Base-by-base conservation (phyloP, 1,284 basidiomycete species). In the Anthracocystis panici-leucophaei region DNA sequence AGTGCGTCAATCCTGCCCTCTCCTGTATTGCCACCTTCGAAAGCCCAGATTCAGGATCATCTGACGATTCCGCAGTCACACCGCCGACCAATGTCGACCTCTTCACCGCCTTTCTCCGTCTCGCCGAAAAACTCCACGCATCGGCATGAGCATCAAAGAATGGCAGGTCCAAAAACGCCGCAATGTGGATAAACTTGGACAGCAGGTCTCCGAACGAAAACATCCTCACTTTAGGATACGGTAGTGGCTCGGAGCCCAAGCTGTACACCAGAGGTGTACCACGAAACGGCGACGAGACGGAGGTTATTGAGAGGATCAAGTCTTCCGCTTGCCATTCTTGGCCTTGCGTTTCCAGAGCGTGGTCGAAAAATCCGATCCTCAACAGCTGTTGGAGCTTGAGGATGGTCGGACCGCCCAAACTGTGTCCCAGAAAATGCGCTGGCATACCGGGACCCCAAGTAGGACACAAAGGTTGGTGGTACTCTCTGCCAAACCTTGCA, bases 361-460 rank as follows among this genome's bases (percentile, higher is more conserved):
- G 31, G 40, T 78, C 53, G 62, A 79, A 79, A 55, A 78, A 80
- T 10, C 77, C 76, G 9, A 54, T 40, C 12, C 65, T 14, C 14
- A 80, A 40, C 2, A 80, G 54, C 31, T 78, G 71, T 45, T 74
- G 76, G 10, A 79, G 46, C 38, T 78, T 78, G 3, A 75, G 25
- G 12, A 79, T 75, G 4, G 78, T 79, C 0, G 65, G 66, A 5
- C 78, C 78, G 87, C 87, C 89, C 54, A 90, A 85, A 1, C 89
- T 89, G 79, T 90, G 88, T 0, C 88, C 89, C 0, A 90, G 63
- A 64, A 90, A 89, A 79, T 90, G 89, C 12, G 89, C 78, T 0
- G 89, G 89, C 4, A 79, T 16, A 20, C 35, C 33, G 1, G 57
- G 40, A 1, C 88, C 89, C 89, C 89, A 90, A 31, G 84, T 63